phyloP scores from a whole-genome alignment of 345 rosid genomes.

The Acer campestre region DNA sequence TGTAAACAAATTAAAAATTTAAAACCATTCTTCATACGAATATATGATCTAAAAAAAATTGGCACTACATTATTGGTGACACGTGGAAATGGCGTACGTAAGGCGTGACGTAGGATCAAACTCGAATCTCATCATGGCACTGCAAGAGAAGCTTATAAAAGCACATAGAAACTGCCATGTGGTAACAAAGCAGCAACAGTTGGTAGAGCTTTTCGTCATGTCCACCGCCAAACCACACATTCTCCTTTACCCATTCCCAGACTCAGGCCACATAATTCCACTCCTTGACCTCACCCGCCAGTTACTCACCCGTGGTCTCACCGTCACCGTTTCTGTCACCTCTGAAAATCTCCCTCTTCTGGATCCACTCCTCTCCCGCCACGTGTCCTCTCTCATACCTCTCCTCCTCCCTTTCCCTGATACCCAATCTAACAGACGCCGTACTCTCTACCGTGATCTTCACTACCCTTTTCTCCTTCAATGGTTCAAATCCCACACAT shows the following conservation, averaged over 20 bases:
- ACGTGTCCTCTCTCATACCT: slow-evolving; percentile 31
- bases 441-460: slow-evolving; percentile 23
- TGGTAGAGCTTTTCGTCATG: not conserved
- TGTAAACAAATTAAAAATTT: no score
- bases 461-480: slow-evolving; percentile 40
- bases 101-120: no score
- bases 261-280: slow-evolving; percentile 66
- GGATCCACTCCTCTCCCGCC: slow-evolving; percentile 41
- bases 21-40: no score
- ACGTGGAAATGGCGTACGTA: no score
- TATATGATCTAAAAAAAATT: no score
- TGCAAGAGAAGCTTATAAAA: no score
- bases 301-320: slow-evolving; percentile 48
- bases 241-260: slow-evolving; percentile 53
- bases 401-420: slow-evolving; percentile 32
- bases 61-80: no score
- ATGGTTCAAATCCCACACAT: slow-evolving; percentile 44
- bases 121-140: no score
- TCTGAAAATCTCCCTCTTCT: slow-evolving; percentile 46
- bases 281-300: slow-evolving; percentile 62
- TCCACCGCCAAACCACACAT: slow-evolving; percentile 38
- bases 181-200: no score
- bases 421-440: not conserved
- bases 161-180: no score
- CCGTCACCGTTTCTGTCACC: slow-evolving; percentile 49